A percentile compares a stretch with the other conserved stretches of the same genome.
Conservation (phyloP, 108 stramenopile species). For the Nitzschia inconspicua region DNA sequence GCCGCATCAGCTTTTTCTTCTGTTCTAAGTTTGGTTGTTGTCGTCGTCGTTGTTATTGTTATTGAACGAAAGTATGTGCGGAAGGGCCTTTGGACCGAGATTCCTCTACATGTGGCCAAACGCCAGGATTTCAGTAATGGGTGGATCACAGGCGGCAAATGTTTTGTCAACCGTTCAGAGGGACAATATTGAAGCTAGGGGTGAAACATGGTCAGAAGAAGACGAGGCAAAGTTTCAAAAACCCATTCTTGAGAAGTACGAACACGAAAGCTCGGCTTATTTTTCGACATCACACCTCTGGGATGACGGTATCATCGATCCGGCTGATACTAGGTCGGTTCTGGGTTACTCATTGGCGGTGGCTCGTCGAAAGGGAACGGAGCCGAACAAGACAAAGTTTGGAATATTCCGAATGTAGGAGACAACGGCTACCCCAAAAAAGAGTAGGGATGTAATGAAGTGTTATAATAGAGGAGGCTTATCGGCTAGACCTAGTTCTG, state of each 20-base stretch:
- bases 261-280: slow-evolving; percentile 81
- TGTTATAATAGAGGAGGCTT: no score
- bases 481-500: no score
- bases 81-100: slow-evolving; percentile 91
- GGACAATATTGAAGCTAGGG: slow-evolving; percentile 69
- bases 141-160: slow-evolving; percentile 95
- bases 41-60: no score
- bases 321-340: slow-evolving; percentile 86
- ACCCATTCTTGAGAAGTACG: slow-evolving; percentile 76
- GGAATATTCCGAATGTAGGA: slow-evolving; percentile 59
- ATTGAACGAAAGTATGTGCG: slow-evolving; percentile 62
- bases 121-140: slow-evolving; percentile 95
- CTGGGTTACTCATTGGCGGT: slow-evolving; percentile 81
- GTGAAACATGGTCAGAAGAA: slow-evolving; percentile 71
- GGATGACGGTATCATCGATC: slow-evolving; percentile 98
- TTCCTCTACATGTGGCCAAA: slow-evolving; percentile 99
- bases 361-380: slow-evolving; percentile 44
- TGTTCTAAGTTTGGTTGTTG: not conserved
- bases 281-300: slow-evolving; percentile 92
- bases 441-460: no score
- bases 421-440: not conserved
- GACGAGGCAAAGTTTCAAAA: slow-evolving; percentile 65
- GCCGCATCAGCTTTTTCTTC: not conserved
- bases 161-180: slow-evolving; percentile 92
- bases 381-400: slow-evolving; percentile 54